Evolutionary conservation across 495 filamentous ascomycete genomes (phyloP), one percentile per base, ranked within the genome.

Genomic region (Thozetella sp.): DNA sequence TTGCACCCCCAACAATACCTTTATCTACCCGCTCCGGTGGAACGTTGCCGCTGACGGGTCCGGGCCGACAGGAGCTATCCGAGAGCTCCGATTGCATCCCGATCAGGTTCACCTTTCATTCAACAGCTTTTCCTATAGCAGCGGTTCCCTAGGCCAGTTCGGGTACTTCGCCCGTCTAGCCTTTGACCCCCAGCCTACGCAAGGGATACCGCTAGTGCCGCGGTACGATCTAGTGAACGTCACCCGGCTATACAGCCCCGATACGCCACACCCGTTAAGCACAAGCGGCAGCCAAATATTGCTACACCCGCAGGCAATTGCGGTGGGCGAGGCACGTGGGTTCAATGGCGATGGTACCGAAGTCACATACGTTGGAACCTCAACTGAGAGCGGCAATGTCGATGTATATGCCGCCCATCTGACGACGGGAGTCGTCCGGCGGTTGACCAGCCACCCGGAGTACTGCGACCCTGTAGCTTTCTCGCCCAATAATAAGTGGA

Each of bases 301-400:
- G n/a, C 51, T 68, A 24, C 63, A 70, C 45, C 53, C 20, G 17
- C 23, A 54, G 1, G 63, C 66, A 12, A 66, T 71, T 37, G 17
- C 24, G 11, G 57, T 74, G 10, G 71, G 71, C 19, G 71, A 74
- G 57, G 53, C 70, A 6, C 62, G 71, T 15, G 71, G 71, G 23
- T 72, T 70, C 22, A 69, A 25, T 37, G 69, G 69, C 46, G 37
- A 37, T 17, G 69, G 69, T n/a, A 57, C 51, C 12, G 71, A 71
- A 54, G 58, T 68, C 25, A 58, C 58, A 0, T 72, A 65, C 51
- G 51, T 71, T 26, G 67, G 69, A 6, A 60, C 59, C 40, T 56
- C 67, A 3, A 23, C 37, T n/a, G 67, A 74, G 46, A 67, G 63
- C 11, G 61, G 59, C 34, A 72, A 69, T 27, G 63, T 71, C 53